Evolutionary conservation across 352 stramenopile genomes (phyloP).

Genomic region (Phytophthora fragariae): DNA sequence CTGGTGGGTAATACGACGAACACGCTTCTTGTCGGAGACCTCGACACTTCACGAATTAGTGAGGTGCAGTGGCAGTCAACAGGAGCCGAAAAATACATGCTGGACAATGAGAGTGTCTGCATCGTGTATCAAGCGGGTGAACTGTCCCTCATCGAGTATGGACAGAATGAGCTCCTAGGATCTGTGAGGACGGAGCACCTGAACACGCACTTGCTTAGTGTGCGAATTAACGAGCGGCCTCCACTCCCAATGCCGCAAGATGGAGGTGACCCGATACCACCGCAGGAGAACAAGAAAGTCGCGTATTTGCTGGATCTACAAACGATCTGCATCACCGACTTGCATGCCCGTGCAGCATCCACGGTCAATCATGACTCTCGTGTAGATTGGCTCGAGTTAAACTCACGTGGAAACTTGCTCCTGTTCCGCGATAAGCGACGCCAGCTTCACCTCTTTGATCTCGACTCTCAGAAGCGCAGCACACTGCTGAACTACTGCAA

Average conservation of each 20-base stretch:
- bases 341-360: conserved; percentile 78
- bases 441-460: conserved; percentile 93
- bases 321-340: conserved; percentile 92
- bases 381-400: conserved; percentile 96
- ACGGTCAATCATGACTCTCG: conserved; percentile 93
- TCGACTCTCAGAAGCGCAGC: conserved; percentile 84
- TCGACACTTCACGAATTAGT: conserved; percentile 92
- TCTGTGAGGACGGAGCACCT: conserved; percentile 93
- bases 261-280: conserved; percentile 34
- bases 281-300: conserved; percentile 93
- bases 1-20: conserved; percentile 93
- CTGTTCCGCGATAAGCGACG: conserved; percentile 94
- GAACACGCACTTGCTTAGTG: conserved; percentile 92
- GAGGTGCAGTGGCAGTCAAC: conserved; percentile 93
- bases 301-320: conserved; percentile 94
- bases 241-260: conserved; percentile 28
- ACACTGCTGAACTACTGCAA: conserved; percentile 95
- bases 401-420: conserved; percentile 89
- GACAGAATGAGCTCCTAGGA: conserved; percentile 92
- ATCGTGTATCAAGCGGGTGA: conserved; percentile 94
- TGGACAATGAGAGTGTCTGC: conserved; percentile 93
- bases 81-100: conserved; percentile 94
- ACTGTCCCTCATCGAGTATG: conserved; percentile 95
- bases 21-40: conserved; percentile 92
- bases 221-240: conserved; percentile 93